phyloP scores from a whole-genome alignment of 768 basidiomycete species.

The Xerocomellus chrysenteron region DNA sequence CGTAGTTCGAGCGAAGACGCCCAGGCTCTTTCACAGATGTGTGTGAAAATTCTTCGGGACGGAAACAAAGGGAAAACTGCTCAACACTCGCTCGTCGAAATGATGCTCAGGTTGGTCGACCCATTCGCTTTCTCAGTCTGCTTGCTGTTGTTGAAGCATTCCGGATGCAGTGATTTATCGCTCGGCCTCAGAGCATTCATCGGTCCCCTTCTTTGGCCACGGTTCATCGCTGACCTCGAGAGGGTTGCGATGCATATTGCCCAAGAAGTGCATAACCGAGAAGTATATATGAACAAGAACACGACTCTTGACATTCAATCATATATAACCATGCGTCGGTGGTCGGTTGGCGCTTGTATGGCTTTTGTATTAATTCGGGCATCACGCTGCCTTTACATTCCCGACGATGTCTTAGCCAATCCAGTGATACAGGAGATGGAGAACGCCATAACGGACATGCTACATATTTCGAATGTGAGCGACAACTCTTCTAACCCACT shows the following conservation, averaged over 20 bases:
- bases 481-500: not conserved
- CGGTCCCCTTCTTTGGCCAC: conserved; percentile 12
- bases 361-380: not conserved
- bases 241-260: not conserved
- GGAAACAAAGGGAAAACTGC: too few relatives aligned
- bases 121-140: not conserved
- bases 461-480: conserved; percentile 11
- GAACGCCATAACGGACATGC: conserved; percentile 3
- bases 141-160: not conserved
- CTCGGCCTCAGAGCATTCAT: conserved; percentile 1
- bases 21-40: not conserved
- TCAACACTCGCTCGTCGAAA: not conserved
- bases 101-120: conserved; percentile 11
- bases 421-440: conserved; percentile 12
- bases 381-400: not conserved
- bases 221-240: conserved; percentile 3
- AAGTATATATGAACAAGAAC: not conserved
- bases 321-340: conserved; percentile 11
- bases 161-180: conserved; percentile 5
- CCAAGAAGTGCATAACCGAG: conserved; percentile 9
- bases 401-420: conserved; percentile 8
- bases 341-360: not conserved
- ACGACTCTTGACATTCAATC: conserved; percentile 6
- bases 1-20: not conserved
- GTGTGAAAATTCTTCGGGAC: not conserved